These are phyloP conservation scores for Melastoma candidum DNA, from an alignment of 441 rosid species.

Conservation along the genomic window DNA sequence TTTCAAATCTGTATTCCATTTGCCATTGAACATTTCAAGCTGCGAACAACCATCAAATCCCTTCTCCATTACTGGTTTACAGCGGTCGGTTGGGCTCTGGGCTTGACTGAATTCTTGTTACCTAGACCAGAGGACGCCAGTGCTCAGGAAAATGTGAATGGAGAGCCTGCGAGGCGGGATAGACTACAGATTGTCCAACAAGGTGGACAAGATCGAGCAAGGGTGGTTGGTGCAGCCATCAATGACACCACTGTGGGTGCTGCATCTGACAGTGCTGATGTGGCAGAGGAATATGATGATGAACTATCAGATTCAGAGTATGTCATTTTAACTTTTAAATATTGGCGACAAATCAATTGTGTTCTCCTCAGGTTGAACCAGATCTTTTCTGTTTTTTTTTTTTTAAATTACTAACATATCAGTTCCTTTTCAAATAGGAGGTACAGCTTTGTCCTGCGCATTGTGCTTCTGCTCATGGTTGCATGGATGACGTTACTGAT, in stretches of 20 bases:
- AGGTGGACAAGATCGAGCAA: conserved; percentile 58
- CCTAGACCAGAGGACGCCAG: conserved; percentile 68
- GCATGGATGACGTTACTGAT: conserved; percentile 96
- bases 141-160: conserved; percentile 66
- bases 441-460: conserved; percentile 76
- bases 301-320: conserved; percentile 87
- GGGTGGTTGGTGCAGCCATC: conserved; percentile 42
- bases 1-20: conserved; percentile 96
- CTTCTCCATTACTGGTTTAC: conserved; percentile 87
- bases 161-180: conserved; percentile 70
- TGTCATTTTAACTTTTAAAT: conserved; percentile 2
- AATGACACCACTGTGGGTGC: conserved; percentile 38
- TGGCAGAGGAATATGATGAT: conserved; percentile 59
- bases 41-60: conserved; percentile 82
- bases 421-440: conserved; percentile 36
- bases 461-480: conserved; percentile 68
- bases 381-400: conserved; percentile 2
- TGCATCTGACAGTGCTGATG: conserved; percentile 28
- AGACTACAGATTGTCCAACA: conserved; percentile 42
- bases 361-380: background rate
- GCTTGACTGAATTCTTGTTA: conserved; percentile 72
- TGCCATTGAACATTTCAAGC: conserved; percentile 84
- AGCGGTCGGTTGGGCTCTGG: conserved; percentile 90
- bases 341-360: background rate
- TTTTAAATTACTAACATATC: conserved; percentile 10